These are phyloP conservation scores for Anthracocystis walkeri DNA, from an alignment of 1,284 basidiomycete genomes.

Conservation along the genomic window DNA sequence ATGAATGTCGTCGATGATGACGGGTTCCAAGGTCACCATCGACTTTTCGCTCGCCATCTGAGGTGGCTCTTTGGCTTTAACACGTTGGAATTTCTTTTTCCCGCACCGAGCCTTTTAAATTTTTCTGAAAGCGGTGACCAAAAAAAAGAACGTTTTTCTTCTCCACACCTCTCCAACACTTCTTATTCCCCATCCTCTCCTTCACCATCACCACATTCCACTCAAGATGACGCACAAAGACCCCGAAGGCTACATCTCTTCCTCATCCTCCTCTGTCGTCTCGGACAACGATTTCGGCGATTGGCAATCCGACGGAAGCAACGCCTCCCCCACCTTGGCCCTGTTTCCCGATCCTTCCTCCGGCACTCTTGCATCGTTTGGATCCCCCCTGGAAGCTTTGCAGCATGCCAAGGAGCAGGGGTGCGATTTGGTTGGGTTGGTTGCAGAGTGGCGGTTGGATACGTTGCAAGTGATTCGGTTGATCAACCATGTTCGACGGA, in stretches of 20 bases:
- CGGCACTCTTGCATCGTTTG: conserved; percentile 34
- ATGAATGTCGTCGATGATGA: too few relatives aligned
- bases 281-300: conserved; percentile 57
- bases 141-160: conserved; percentile 1
- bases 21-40: too few relatives aligned
- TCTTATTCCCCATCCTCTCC: neutral
- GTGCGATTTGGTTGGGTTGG: conserved; percentile 58
- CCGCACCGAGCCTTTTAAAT: too few relatives aligned
- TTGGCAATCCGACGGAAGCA: conserved; percentile 31
- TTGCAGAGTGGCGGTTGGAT: conserved; percentile 50
- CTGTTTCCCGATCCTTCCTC: conserved; percentile 22
- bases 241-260: conserved; percentile 29
- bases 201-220: neutral
- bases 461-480: conserved; percentile 64
- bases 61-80: too few relatives aligned
- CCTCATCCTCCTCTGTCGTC: conserved; percentile 32
- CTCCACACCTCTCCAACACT: conserved; percentile 8
- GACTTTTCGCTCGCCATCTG: too few relatives aligned
- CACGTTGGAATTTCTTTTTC: too few relatives aligned
- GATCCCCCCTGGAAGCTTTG: conserved; percentile 52
- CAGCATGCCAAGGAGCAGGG: conserved; percentile 49
- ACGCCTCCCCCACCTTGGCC: conserved; percentile 25
- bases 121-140: neutral
- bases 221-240: conserved; percentile 48
- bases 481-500: conserved; percentile 63